Base-by-base conservation (phyloP, 2,329 filamentous ascomycete species). In the Paraphoma chrysanthemicola region DNA sequence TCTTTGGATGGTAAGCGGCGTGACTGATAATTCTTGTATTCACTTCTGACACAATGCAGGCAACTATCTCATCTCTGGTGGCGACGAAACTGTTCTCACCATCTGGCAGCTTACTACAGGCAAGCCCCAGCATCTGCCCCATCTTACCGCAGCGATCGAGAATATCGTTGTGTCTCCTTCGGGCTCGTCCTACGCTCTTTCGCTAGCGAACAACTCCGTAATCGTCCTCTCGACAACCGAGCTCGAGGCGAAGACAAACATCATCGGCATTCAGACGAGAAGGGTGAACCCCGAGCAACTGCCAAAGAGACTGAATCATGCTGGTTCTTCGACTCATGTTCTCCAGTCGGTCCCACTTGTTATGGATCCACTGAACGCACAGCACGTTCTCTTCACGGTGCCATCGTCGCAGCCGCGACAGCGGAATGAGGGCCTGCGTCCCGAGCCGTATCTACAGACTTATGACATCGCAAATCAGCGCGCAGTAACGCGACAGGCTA, bases 21-120 rank as follows among this genome's bases (percentile, higher is more conserved):
- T n/a, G 9, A 46, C 33, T 36, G 33, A 36, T 14, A 5, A 55
- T 44, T n/a, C 48, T 48, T 63, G 44, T 23, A 62, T 45, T 17
- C 10, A 2, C 5, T 28, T 14, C 51, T 59, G 14, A 63, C 36
- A 42, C 4, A 17, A 6, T 11, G 23, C 42, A 95, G 91, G 92
- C 48, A 93, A 97, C 72, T 99, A 99, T 75, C 79, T 99, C 56
- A 89, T 99, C 50, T 98, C 95, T 54, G 95, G 95, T 71, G 95
- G 95, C 31, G 87, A 88, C 18, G 95, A 99, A 78, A 93, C 92
- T 7, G 90, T 92, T 17, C 82, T 99, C 42, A 91, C 97, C 8
- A 81, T 97, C 31, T 98, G 93, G 93, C 95, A 99, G 77, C 82
- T 97, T 54, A 91, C 96, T 64, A 97, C 94, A 0, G 88, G 88